Base-by-base conservation (phyloP, 2,329 filamentous ascomycete species). In the Pseudogymnoascus sp. region DNA sequence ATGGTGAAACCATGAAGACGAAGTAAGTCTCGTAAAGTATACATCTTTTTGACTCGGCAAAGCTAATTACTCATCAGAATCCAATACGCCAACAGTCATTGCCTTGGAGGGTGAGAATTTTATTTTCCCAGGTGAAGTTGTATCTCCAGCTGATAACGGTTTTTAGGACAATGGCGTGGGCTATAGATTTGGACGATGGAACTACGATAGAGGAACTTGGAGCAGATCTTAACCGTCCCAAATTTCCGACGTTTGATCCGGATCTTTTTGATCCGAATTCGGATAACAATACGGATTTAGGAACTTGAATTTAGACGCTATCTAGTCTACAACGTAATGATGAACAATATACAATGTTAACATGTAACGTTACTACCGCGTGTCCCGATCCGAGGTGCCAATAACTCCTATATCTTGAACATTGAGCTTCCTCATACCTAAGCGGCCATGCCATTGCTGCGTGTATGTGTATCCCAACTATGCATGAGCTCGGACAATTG, bases 171-270 rank as follows among this genome's bases (percentile, higher is more conserved):
- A 40, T 63, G 36, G 62, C 25, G 5, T 63, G 62, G 62, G 56
- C 62, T 12, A 43, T 63, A 31, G 56, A 63, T 28, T 31, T 63
- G 25, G 56, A 63, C 21, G 56, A 63, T 46, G 62, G 62, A 18
- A 63, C 62, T 16, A 60, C 37, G 2, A 63, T 63, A 56, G 40
- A 63, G 5, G 53, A 56, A 5, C 62, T 63, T 40, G 62, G 62
- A 28, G 37, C 34, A 6, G 40, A 46, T 21, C 62, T 61, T 43
- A 9, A n/a, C 43, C 62, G 62, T 28, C 23, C 49, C 2, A 62
- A 63, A 46, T 31, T 21, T 7, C 53, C 37, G n/a, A 42, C 36
- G 3, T 42, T 16, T 25, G 37, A 61, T 61, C 42, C 60, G 28
- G 28, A 34, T 34, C 5, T 21, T 34, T 56, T 56, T 6, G 28